phyloP scores from a whole-genome alignment of 352 stramenopile genomes.

The Globisporangium canariense region DNA sequence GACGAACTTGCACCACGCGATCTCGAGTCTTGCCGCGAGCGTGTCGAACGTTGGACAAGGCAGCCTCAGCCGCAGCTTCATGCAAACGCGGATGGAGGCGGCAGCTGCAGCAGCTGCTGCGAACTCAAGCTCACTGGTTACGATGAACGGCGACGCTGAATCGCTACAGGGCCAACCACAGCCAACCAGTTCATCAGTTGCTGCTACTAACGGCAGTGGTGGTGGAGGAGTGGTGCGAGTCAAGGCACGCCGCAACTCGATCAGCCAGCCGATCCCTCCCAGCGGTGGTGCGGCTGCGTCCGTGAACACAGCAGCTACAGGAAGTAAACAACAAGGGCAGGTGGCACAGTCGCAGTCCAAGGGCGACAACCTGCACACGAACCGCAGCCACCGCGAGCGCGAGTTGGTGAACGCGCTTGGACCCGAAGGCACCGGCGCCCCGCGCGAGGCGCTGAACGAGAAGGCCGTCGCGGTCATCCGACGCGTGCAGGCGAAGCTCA shows the following conservation, averaged over 20 bases:
- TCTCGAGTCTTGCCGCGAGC: slow-evolving; percentile 77
- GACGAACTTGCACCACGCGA: slow-evolving; percentile 80
- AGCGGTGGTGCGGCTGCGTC: neutral
- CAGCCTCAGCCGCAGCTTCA: slow-evolving; percentile 70
- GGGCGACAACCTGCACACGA: slow-evolving; percentile 49
- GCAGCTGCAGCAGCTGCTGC: slow-evolving; percentile 5
- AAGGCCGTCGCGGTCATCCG: slow-evolving; percentile 96
- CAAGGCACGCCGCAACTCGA: slow-evolving; percentile 29
- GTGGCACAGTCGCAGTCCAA: slow-evolving; percentile 50
- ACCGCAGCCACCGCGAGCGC: slow-evolving; percentile 78
- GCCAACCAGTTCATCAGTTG: slow-evolving; percentile 3
- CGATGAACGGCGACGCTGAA: neutral
- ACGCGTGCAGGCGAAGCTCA: slow-evolving; percentile 99
- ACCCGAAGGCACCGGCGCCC: slow-evolving; percentile 71
- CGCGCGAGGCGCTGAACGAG: slow-evolving; percentile 92
- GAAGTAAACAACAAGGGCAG: slow-evolving; percentile 16
- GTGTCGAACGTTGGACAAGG: slow-evolving; percentile 72
- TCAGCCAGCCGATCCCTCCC: slow-evolving; percentile 20
- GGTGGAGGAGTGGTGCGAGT: slow-evolving; percentile 22
- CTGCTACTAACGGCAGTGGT: neutral
- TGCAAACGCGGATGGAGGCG: slow-evolving; percentile 34
- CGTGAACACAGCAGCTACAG: neutral
- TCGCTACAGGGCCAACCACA: slow-evolving; percentile 8
- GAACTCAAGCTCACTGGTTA: neutral
- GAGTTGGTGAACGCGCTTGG: slow-evolving; percentile 77